Percentiles rank a stretch among this genome's conserved stretches.
phyloP scores from a whole-genome alignment of 257 asterid species.

The Solanum ossicruentum region DNA sequence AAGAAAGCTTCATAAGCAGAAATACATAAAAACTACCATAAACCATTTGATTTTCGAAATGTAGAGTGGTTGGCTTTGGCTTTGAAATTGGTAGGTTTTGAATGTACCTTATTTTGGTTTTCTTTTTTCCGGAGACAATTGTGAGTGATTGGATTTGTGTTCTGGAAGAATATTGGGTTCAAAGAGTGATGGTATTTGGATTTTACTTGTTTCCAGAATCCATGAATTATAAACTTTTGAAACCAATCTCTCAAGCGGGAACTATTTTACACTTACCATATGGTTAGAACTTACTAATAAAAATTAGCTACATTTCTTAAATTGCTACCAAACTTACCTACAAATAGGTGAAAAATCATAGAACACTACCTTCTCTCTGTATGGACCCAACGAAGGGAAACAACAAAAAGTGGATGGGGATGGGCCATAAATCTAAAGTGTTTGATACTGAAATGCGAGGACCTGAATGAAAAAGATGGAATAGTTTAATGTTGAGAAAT shows the following conservation, averaged over 20 bases:
- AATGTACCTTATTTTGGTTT: background rate
- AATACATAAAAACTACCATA: background rate
- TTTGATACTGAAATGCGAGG: background rate
- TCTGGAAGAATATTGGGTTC: background rate
- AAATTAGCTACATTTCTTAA: background rate
- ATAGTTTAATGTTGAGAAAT: background rate
- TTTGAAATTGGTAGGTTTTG: background rate
- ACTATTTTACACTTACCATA: background rate
- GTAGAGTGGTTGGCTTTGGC: background rate
- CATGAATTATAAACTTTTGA: background rate
- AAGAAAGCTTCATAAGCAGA: background rate
- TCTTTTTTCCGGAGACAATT: background rate
- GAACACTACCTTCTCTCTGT: background rate
- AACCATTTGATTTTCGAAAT: background rate
- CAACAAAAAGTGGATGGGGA: background rate
- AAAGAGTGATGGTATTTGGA: background rate
- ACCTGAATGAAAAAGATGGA: background rate
- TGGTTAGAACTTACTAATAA: background rate
- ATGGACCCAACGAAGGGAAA: background rate
- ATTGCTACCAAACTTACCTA: background rate
- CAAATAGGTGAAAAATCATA: background rate
- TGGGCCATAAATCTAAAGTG: background rate
- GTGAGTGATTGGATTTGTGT: background rate
- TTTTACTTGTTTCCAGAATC: background rate
- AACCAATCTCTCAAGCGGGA: background rate